Evolutionary conservation across 2,329 filamentous ascomycete species (phyloP).

Genomic region (Xylaria sp.): DNA sequence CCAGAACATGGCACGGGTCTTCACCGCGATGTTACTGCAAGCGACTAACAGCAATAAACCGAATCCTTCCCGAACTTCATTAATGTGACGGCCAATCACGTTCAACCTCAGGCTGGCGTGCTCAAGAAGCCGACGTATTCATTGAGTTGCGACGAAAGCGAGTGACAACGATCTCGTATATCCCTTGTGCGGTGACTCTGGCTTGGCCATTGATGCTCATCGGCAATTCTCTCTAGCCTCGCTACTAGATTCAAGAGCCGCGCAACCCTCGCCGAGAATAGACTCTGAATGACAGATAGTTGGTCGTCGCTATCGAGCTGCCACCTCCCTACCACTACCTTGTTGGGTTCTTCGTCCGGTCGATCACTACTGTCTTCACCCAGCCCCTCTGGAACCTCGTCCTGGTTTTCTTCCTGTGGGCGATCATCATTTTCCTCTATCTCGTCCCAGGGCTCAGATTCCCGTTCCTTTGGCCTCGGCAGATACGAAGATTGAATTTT

Average conservation of each 20-base stretch:
- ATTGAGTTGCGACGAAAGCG: neutral
- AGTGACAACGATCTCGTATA: slow-evolving; percentile 2
- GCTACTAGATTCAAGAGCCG: neutral
- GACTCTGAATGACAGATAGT: slow-evolving; percentile 5
- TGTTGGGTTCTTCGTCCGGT: slow-evolving; percentile 1
- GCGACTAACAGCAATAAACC: neutral
- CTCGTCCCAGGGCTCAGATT: neutral
- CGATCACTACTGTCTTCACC: slow-evolving; percentile 2
- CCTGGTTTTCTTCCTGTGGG: neutral
- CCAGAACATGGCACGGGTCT: neutral
- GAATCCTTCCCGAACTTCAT: neutral
- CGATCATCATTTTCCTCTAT: slow-evolving; percentile 9
- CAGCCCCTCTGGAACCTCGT: neutral
- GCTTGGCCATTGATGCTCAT: slow-evolving; percentile 10
- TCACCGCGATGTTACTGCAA: neutral
- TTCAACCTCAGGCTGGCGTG: neutral
- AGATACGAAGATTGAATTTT: neutral
- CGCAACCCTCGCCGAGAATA: slow-evolving; percentile 6
- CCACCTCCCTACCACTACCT: slow-evolving; percentile 5
- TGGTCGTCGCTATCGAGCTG: slow-evolving; percentile 9
- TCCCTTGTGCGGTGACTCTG: neutral
- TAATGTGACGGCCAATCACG: neutral
- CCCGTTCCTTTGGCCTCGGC: neutral
- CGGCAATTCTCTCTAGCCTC: slow-evolving; percentile 3
- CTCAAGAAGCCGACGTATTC: neutral